Evolutionary conservation across 2,329 filamentous ascomycete species (phyloP), one percentile per base, ranked within the genome.

Genomic region (Mariannaea sp.): DNA sequence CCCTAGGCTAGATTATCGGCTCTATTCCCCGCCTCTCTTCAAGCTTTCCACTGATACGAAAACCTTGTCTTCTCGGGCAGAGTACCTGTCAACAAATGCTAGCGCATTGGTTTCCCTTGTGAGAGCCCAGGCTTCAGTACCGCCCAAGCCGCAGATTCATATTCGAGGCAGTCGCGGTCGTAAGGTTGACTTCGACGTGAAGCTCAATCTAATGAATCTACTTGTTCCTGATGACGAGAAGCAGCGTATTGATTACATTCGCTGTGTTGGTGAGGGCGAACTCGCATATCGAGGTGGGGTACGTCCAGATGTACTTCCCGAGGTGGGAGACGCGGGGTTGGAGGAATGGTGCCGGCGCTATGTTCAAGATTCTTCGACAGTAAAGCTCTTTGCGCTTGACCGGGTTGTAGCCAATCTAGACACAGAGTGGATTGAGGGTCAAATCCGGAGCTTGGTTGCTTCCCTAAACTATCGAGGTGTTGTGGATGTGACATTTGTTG

Each of bases 331-430:
- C 27, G 71, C 71, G 7, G 72, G 73, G 16, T 65, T 82, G 1
- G 77, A 81, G 39, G 77, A 74, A 45, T 82, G 79, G 79, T 79
- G 75, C 50, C 70, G 72, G 9, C 70, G 72, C 7, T 81, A 74
- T 58, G 68, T 80, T n/a, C 70, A 75, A 47, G 78, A 82, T 60
- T 58, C 67, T 26, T 71, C 74, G 7, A 57, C 67, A 6, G 71
- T 77, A 63, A 81, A 80, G 68, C 70, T 71, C 7, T 84, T 84
- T 60, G 69, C 71, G 7, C 70, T 84, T 7, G 77, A 82, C 58
- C 73, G 81, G 2, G 75, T 76, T 24, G 77, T 84, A 10, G 76
- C 75, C 16, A 83, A 84, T 62, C 72, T 83, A 53, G 80, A 84
- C 61, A 74, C 74, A n/a, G 69, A 69, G 48, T 83, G 80, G 75